These are phyloP conservation scores for Penicillium argentinense DNA, from an alignment of 495 filamentous ascomycete species.

Conservation along the genomic window DNA sequence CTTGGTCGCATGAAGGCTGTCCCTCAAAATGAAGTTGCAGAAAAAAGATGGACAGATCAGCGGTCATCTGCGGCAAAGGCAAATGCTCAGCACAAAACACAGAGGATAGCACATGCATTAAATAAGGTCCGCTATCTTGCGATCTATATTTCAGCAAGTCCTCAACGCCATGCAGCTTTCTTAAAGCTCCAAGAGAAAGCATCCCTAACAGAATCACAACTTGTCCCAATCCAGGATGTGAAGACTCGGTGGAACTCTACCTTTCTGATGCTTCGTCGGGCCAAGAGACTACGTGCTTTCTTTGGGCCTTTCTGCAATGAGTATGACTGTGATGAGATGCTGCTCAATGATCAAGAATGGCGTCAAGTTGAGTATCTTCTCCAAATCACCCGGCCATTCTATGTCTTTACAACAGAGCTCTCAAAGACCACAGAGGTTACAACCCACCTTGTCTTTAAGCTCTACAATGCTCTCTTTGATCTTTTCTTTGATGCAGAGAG, in stretches of 20 bases:
- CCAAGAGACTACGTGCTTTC: conserved; percentile 5
- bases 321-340: conserved; percentile 12
- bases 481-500: not conserved
- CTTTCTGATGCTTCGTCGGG: conserved; percentile 17
- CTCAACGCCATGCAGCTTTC: conserved; percentile 10
- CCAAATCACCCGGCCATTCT: conserved; percentile 9
- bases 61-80: not conserved
- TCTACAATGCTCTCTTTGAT: conserved; percentile 15
- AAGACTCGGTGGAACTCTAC: no score
- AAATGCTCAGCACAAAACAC: conserved; percentile 1
- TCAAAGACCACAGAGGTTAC: conserved; percentile 19
- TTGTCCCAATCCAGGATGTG: conserved; percentile 20
- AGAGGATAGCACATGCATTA: conserved; percentile 11
- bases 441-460: conserved; percentile 11
- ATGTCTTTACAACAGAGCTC: conserved; percentile 9
- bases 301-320: conserved; percentile 10
- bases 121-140: conserved; percentile 12
- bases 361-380: conserved; percentile 17
- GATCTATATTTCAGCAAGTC: conserved; percentile 13
- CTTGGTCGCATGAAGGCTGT: conserved; percentile 9
- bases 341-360: conserved; percentile 14
- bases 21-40: conserved; percentile 6
- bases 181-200: conserved; percentile 11
- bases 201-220: conserved; percentile 4
- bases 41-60: conserved; percentile 9